phyloP scores from a whole-genome alignment of 1,284 basidiomycete genomes.

The Porodaedalea pini region DNA sequence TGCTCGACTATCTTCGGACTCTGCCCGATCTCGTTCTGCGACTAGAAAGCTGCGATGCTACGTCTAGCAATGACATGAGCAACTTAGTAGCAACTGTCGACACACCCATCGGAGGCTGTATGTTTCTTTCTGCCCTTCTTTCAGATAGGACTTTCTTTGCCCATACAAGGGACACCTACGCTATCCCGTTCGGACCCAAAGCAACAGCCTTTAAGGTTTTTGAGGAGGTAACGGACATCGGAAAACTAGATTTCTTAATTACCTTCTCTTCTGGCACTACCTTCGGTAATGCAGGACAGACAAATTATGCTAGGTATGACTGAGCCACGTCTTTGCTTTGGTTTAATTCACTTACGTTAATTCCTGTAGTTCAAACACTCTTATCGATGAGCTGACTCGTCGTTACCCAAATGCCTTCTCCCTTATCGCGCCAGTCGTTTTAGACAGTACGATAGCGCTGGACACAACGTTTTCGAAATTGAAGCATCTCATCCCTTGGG shows the following conservation, averaged over 20 bases:
- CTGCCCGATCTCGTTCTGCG: slow-evolving; percentile 30
- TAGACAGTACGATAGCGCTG: slow-evolving; percentile 27
- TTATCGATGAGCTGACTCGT: slow-evolving; percentile 30
- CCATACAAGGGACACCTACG: slow-evolving; percentile 32
- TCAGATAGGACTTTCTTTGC: slow-evolving; percentile 33
- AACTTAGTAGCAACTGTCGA: slow-evolving; percentile 26
- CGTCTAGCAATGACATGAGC: slow-evolving; percentile 24
- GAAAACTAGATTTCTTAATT: slow-evolving; percentile 36
- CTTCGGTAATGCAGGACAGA: slow-evolving; percentile 39
- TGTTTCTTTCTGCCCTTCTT: slow-evolving; percentile 34
- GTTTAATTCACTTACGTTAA: not conserved
- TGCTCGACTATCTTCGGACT: slow-evolving; percentile 32
- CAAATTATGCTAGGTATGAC: slow-evolving; percentile 39
- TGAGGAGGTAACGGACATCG: slow-evolving; percentile 24
- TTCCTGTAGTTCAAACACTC: slow-evolving; percentile 34
- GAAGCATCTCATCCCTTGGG: slow-evolving; percentile 25
- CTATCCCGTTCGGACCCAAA: slow-evolving; percentile 31
- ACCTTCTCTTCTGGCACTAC: slow-evolving; percentile 36
- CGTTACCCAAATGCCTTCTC: slow-evolving; percentile 35
- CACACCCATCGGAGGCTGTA: slow-evolving; percentile 33
- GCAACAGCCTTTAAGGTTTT: slow-evolving; percentile 31
- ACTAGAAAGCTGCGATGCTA: slow-evolving; percentile 31
- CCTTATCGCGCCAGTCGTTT: slow-evolving; percentile 34
- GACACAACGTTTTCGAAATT: not conserved
- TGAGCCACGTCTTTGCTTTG: not conserved